Evolutionary conservation across 192 early-diverging fungal genomes (phyloP), one percentile per base, ranked within the genome.

Genomic region (Funneliformis mosseae): DNA sequence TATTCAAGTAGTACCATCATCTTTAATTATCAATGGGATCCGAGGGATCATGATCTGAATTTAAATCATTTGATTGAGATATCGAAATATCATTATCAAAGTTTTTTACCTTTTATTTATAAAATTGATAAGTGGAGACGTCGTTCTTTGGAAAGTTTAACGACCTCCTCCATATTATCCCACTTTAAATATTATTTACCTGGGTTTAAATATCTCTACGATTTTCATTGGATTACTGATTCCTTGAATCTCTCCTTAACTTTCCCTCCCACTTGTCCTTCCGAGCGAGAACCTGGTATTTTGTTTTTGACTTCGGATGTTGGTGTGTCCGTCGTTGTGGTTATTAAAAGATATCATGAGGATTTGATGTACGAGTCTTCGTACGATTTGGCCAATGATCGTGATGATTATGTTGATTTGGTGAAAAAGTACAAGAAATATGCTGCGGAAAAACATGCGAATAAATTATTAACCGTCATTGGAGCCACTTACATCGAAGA

Each of bases 121-220:
- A 72, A 72, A 48, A 48, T 72, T 7, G 70, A 72, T 48, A 28
- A 43, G 10, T 72, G 70, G 70, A 43, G 23, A 46, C 41, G 45
- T 46, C 7, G 25, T 43, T 25, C 12, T 48, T 72, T 41, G 45
- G 48, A 46, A 48, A 25, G 11, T 33, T n/a, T 45, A 25, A 23
- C 70, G 1, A 48, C 25, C 25, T 25, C 70, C 10, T 12, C 14
- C 1, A 12, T 72, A 11, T 48, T 72, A 46, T n/a, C 16, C 8
- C 25, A 12, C 11, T 48, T 72, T 27, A 8, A 39, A 16, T 10
- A 45, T 27, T 48, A 8, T 72, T 5, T 72, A 4, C 42, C 43
- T 8, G 70, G 42, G 28, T 72, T 72, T 27, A 72, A 72, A 72
- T 72, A 72, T 72, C 25, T 72, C 14, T 72, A 72, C 23, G 70